Evolutionary conservation across 805 yeast genomes (phyloP).

Genomic region (Nakazawaea siamensis): DNA sequence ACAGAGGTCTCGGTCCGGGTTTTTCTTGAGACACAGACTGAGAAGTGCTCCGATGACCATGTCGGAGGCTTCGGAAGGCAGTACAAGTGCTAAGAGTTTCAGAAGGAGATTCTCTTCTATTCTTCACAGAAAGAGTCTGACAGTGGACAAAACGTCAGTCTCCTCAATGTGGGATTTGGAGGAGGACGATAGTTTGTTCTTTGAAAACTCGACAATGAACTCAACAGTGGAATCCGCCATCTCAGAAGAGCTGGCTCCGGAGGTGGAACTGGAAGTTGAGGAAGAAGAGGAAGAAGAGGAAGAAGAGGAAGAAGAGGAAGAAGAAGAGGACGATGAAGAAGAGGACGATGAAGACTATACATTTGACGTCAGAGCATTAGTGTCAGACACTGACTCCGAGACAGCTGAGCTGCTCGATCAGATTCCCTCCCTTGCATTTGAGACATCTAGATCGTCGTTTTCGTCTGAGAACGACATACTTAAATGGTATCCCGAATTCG

Average conservation of each 20-base stretch:
- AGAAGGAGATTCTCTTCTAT: background rate
- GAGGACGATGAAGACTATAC: conserved; percentile 14
- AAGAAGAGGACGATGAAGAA: conserved; percentile 20
- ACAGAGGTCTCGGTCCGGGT: conserved; percentile 3
- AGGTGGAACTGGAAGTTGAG: background rate
- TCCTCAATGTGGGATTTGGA: no score
- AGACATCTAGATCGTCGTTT: background rate
- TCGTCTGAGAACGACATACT: background rate
- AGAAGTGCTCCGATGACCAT: conserved; percentile 7
- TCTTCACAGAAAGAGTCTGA: background rate
- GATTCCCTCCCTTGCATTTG: background rate
- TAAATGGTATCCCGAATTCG: conserved; percentile 11
- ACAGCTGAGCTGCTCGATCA: background rate
- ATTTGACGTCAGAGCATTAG: no score
- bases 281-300: conserved; percentile 7
- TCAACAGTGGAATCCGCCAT: background rate
- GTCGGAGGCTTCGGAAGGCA: conserved; percentile 5
- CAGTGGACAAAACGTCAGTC: background rate
- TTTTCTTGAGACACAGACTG: conserved; percentile 6
- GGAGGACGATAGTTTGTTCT: no score
- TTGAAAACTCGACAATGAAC: background rate
- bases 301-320: conserved; percentile 17
- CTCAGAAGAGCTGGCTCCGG: background rate
- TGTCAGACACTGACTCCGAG: no score
- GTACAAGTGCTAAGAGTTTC: no score